These are phyloP conservation scores for Colletotrichum filicis DNA, from an alignment of 2,329 filamentous ascomycete species.

Conservation along the genomic window DNA sequence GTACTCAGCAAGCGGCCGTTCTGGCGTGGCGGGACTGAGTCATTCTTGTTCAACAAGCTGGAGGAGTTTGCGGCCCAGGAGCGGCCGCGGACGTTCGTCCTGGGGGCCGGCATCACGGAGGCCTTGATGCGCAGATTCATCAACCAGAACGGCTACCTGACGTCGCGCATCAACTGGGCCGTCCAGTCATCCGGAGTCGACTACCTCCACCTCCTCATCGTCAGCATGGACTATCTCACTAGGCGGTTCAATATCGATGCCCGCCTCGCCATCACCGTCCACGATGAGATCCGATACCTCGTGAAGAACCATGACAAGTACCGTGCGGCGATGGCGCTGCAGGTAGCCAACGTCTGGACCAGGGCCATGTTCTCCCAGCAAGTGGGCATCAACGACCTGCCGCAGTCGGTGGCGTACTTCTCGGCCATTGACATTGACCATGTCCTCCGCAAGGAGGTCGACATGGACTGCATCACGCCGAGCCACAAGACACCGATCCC, in stretches of 20 bases:
- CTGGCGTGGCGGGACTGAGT: slow-evolving; percentile 96
- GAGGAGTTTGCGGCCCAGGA: slow-evolving; percentile 99
- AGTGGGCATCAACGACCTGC: slow-evolving; percentile 93
- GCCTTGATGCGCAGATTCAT: slow-evolving; percentile 90
- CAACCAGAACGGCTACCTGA: slow-evolving; percentile 91
- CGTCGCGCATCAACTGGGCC: slow-evolving; percentile 97
- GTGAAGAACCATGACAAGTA: slow-evolving; percentile 89
- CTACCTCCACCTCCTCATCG: slow-evolving; percentile 92
- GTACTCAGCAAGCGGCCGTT: slow-evolving; percentile 79
- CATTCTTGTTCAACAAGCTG: slow-evolving; percentile 97
- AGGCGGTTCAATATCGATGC: slow-evolving; percentile 87
- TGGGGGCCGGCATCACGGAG: slow-evolving; percentile 96
- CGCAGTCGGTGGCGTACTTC: slow-evolving; percentile 95
- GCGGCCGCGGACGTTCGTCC: slow-evolving; percentile 86
- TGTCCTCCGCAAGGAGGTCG: slow-evolving; percentile 96
- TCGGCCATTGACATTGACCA: slow-evolving; percentile 95
- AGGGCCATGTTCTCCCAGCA: slow-evolving; percentile 97
- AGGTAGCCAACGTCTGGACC: slow-evolving; percentile 96
- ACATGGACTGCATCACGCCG: slow-evolving; percentile 97
- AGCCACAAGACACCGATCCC: slow-evolving; percentile 83
- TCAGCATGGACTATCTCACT: slow-evolving; percentile 93
- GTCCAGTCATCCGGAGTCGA: slow-evolving; percentile 98
- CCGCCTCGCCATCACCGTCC: slow-evolving; percentile 91
- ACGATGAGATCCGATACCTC: slow-evolving; percentile 96
- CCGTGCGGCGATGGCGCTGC: slow-evolving; percentile 88